Conservation (phyloP, 2,329 filamentous ascomycete species). For the Karstenula rhodostoma region DNA sequence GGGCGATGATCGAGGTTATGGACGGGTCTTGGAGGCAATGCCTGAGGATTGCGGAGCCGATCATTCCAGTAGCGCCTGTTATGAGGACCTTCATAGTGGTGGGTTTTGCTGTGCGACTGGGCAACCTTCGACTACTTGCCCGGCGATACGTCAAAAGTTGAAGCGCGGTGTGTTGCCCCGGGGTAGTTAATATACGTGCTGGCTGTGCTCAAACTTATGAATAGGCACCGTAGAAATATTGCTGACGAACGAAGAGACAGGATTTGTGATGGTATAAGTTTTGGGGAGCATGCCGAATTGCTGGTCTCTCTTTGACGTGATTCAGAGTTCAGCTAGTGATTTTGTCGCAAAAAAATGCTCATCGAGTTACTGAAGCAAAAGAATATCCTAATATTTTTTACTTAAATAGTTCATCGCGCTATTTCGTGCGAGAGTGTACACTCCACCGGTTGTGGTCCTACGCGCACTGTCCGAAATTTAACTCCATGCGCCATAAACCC, state of each 20-base stretch:
- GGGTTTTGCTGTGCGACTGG: neutral
- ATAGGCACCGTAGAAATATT: neutral
- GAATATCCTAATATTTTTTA: neutral
- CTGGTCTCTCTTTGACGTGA: too few species aligned
- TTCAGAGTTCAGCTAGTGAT: neutral
- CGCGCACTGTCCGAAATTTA: neutral
- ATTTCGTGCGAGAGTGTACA: neutral
- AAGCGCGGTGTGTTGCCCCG: too few species aligned
- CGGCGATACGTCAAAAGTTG: neutral
- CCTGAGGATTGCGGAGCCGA: constrained; percentile 26
- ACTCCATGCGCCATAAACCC: neutral
- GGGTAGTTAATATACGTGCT: too few species aligned
- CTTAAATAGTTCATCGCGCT: neutral
- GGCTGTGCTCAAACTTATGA: too few species aligned
- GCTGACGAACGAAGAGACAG: neutral
- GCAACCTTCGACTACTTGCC: neutral
- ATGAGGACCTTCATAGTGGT: constrained; percentile 29
- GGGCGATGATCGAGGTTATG: constrained; percentile 24
- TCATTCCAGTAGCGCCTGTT: constrained; percentile 28
- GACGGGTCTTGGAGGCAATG: constrained; percentile 20
- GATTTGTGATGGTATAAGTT: neutral
- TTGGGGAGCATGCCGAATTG: too few species aligned
- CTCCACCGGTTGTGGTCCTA: constrained; percentile 1
- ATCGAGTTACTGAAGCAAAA: neutral
- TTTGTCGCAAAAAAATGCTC: neutral